These are phyloP conservation scores for Tilletia walkeri DNA, from an alignment of 1,284 basidiomycete species.

Conservation along the genomic window DNA sequence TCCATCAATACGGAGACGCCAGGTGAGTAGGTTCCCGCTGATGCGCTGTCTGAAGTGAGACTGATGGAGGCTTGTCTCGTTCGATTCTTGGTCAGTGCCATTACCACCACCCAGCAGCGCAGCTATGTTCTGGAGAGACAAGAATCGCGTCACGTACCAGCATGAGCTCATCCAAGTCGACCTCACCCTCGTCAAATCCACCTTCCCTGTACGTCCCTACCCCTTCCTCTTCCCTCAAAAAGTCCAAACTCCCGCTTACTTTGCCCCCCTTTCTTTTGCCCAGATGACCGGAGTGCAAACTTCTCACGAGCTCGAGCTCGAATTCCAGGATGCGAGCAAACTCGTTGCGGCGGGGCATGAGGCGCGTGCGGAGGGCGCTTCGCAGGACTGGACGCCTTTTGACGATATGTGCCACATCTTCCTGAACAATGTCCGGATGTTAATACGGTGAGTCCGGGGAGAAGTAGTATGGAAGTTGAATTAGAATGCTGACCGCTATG, in stretches of 20 bases:
- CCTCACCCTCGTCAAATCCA: constrained; percentile 81
- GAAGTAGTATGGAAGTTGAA: no score
- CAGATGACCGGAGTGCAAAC: constrained; percentile 35
- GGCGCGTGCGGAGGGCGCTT: constrained; percentile 21
- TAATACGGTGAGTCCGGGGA: constrained; percentile 38
- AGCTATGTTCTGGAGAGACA: constrained; percentile 61
- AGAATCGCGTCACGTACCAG: constrained; percentile 90
- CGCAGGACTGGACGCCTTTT: constrained; percentile 46
- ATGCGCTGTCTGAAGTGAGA: no score
- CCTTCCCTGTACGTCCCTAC: neutral
- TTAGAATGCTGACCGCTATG: no score
- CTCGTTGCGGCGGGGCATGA: constrained; percentile 58
- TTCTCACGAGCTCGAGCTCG: constrained; percentile 64
- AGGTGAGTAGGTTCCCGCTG: constrained; percentile 46
- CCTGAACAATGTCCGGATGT: constrained; percentile 51
- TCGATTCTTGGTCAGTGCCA: neutral
- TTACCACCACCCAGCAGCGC: constrained; percentile 27
- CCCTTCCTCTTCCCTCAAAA: neutral
- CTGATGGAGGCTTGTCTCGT: neutral
- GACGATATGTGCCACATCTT: constrained; percentile 50
- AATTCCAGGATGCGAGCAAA: constrained; percentile 59
- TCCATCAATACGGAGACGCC: constrained; percentile 78
- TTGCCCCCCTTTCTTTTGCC: constrained; percentile 2
- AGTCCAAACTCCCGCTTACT: neutral
- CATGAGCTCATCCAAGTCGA: constrained; percentile 92